A percentile compares a stretch with the other conserved stretches of the same genome.
phyloP scores from a whole-genome alignment of 1,139 yeast species.

The Suhomyces panamericanus region DNA sequence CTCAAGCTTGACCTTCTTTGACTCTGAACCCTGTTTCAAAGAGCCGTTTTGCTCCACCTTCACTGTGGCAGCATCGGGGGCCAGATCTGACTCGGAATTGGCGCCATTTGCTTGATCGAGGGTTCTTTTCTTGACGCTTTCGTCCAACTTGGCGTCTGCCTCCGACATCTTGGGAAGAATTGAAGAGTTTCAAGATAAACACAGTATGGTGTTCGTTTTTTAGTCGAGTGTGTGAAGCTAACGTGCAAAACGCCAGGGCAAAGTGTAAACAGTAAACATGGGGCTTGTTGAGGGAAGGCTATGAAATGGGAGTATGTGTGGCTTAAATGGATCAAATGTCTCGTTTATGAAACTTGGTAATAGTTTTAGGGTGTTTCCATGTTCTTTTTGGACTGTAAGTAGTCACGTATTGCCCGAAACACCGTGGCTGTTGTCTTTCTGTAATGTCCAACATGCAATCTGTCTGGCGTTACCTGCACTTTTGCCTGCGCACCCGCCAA shows the following conservation, averaged over 20 bases:
- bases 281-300: not conserved
- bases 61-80: not conserved
- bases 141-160: slow-evolving; percentile 7
- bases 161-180: slow-evolving; percentile 7
- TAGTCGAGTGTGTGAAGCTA: slow-evolving; percentile 7
- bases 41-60: slow-evolving; percentile 1
- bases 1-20: slow-evolving; percentile 10
- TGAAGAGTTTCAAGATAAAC: not conserved
- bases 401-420: no score
- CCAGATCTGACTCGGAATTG: not conserved
- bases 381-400: not conserved
- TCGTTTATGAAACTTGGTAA: no score
- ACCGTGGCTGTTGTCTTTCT: not conserved
- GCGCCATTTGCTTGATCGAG: slow-evolving; percentile 2
- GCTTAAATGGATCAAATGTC: no score
- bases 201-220: slow-evolving; percentile 4
- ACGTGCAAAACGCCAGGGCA: slow-evolving; percentile 5
- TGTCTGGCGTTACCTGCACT: not conserved
- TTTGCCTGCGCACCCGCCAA: not conserved
- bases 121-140: slow-evolving; percentile 5
- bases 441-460: not conserved
- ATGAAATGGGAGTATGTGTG: not conserved
- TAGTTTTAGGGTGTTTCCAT: no score
- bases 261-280: not conserved
- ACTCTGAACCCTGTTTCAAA: not conserved